Evolutionary conservation across 495 filamentous ascomycete genomes (phyloP), one percentile per base, ranked within the genome.

Genomic region (Penicillium maclennaniae): DNA sequence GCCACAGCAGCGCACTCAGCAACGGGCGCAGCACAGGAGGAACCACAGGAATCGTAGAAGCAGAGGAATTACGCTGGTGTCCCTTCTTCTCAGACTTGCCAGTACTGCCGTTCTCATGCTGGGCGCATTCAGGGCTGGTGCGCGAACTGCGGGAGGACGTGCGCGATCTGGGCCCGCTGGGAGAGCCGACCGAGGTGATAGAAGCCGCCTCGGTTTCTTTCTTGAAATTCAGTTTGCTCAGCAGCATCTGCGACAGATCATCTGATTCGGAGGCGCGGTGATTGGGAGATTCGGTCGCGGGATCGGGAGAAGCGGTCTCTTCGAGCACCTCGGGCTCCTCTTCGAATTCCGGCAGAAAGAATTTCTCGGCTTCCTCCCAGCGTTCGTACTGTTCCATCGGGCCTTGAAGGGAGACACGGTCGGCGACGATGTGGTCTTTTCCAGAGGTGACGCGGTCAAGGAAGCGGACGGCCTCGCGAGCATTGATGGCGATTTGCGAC

Each of bases 281-380:
- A 23, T 53, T 52, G 15, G 28, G 49, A 28, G 61, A 53, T 31
- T 55, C 61, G 39, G 58, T 52, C 38, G 55, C 56, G 16, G 54
- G 47, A 25, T 56, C 47, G 21, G 50, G 61, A 47, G 49, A 20
- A 47, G 50, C 53, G 34, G 46, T 53, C 10, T 60, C 60, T 43
- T 67, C 43, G 21, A 51, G 42, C 23, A 49, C 58, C 54, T 72
- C 72, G 23, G 61, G 62, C n/a, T 77, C 70, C 49, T 74, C 74
- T 41, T 79, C 77, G 40, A 76, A 74, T 49, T 79, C 76, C n/a
- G 73, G 71, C 27, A 81, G 67, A 48, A 84, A 75, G 60, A 78
- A 84, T 56, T 79, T 73, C 68, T 85, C 83, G 8, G 83, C 83
- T 46, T 87, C 81, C 17, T 70, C 69, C 84, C 84, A 87, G 40